Conservation (phyloP, 805 yeast genomes). For the Hanseniaspora hatyaiensis region DNA sequence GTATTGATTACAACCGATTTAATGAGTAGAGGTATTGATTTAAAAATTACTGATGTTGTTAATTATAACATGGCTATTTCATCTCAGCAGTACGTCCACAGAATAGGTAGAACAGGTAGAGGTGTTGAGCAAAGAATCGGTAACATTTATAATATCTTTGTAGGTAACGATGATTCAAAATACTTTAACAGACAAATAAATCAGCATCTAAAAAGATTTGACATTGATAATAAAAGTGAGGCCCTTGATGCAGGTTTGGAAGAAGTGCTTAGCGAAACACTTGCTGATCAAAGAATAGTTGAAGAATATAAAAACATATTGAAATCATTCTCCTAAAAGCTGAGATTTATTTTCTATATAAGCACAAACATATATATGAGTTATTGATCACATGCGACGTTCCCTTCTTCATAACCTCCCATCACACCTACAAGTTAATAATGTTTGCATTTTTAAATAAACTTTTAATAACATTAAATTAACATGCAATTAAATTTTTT, state of each 20-base stretch:
- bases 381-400: too few relatives aligned
- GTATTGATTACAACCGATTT: constrained; percentile 73
- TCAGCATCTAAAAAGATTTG: constrained; percentile 42
- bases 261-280: constrained; percentile 15
- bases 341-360: too few relatives aligned
- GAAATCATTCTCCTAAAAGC: constrained; percentile 8
- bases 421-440: background rate
- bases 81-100: constrained; percentile 82
- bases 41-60: constrained; percentile 61
- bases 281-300: background rate
- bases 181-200: constrained; percentile 45
- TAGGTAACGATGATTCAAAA: constrained; percentile 66
- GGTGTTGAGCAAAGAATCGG: constrained; percentile 58
- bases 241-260: constrained; percentile 29
- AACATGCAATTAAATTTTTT: too few relatives aligned
- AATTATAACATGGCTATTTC: constrained; percentile 87
- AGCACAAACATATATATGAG: background rate
- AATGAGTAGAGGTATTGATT: constrained; percentile 91
- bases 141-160: constrained; percentile 56
- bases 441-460: background rate
- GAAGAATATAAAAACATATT: constrained; percentile 53
- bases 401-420: too few relatives aligned
- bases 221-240: constrained; percentile 17
- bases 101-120: constrained; percentile 96
- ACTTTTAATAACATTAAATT: too few relatives aligned